These are phyloP conservation scores for Solanum corneliomulleri DNA, from an alignment of 257 asterid genomes.

Conservation along the genomic window DNA sequence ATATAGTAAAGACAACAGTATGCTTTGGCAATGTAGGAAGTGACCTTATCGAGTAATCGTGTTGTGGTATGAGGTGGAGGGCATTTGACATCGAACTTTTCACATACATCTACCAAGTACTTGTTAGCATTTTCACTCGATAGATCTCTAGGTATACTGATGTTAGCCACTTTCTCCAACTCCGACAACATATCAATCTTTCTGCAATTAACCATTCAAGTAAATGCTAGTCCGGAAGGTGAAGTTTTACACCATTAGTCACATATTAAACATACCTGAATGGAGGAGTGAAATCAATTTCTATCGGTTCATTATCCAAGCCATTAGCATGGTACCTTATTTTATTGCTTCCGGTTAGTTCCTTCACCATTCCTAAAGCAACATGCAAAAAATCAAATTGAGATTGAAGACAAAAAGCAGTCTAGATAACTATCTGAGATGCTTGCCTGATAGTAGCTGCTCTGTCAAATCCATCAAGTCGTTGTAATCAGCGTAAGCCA, in stretches of 20 bases:
- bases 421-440: not conserved
- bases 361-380: not conserved
- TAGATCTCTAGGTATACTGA: not conserved
- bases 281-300: slow-evolving; percentile 3
- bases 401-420: not conserved
- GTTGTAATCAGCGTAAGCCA: not conserved
- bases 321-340: not conserved
- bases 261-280: not conserved
- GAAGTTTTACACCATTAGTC: not conserved
- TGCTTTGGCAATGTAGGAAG: not conserved
- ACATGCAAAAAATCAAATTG: not conserved
- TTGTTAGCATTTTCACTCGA: not conserved
- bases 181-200: not conserved
- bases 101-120: not conserved
- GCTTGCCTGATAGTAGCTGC: not conserved
- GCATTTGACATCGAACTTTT: not conserved
- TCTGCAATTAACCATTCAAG: not conserved
- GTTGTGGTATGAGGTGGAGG: not conserved
- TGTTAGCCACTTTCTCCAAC: not conserved
- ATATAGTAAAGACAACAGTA: not conserved
- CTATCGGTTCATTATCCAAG: not conserved
- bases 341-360: not conserved
- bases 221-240: not conserved
- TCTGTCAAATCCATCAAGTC: not conserved
- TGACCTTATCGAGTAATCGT: not conserved